Conservation (phyloP, 1,139 yeast genomes). For the Kurtzmaniella quercitrusa region DNA sequence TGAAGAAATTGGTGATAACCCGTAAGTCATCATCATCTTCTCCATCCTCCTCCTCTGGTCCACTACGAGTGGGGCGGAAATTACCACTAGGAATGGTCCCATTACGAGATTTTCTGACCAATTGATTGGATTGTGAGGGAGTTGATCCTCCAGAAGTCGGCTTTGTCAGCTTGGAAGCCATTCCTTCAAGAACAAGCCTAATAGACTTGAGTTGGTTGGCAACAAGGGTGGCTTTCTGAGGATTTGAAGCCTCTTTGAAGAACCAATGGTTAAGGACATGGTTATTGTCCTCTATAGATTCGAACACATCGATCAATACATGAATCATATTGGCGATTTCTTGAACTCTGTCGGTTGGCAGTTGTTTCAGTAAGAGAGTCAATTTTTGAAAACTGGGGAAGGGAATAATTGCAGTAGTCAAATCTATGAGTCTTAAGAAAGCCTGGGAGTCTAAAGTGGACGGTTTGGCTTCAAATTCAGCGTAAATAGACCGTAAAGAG, state of each 20-base stretch:
- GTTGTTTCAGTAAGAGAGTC: constrained; percentile 32
- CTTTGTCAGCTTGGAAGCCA: constrained; percentile 27
- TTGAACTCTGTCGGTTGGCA: constrained; percentile 29
- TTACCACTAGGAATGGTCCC: not conserved
- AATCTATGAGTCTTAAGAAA: constrained; percentile 45
- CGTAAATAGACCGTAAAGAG: constrained; percentile 31
- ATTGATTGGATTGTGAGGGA: constrained; percentile 4
- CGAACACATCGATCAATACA: constrained; percentile 33
- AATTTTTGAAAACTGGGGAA: constrained; percentile 48
- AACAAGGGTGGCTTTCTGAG: constrained; percentile 55
- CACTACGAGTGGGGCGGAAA: constrained; percentile 9
- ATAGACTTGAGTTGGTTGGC: constrained; percentile 59
- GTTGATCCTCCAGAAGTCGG: constrained; percentile 4
- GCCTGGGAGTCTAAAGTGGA: constrained; percentile 23
- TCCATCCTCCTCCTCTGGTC: constrained; percentile 31
- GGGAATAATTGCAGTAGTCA: constrained; percentile 57
- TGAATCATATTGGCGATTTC: constrained; percentile 29
- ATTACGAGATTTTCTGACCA: constrained; percentile 6
- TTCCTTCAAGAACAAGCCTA: constrained; percentile 50
- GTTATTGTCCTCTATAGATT: constrained; percentile 28
- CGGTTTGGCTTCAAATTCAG: constrained; percentile 18
- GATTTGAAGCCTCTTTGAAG: constrained; percentile 44
- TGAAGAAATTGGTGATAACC: constrained; percentile 41
- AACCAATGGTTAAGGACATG: constrained; percentile 42
- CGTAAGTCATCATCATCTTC: constrained; percentile 41